Conservation (phyloP, 441 rosid species). For the Erodium moschatum region DNA sequence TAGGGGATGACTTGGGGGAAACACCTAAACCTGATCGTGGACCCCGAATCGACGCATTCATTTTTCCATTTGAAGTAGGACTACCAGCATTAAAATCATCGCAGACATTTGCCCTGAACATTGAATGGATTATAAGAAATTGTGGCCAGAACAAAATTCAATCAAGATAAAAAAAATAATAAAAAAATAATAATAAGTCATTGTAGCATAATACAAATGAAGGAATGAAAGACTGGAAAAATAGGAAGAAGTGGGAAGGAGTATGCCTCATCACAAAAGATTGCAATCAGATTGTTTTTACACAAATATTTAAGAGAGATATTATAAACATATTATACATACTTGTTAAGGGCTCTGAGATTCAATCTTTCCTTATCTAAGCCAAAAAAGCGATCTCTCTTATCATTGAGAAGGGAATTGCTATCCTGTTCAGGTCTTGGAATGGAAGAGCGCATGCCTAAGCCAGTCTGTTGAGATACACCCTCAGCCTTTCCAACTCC, state of each 20-base stretch:
- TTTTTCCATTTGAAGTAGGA: conserved; percentile 65
- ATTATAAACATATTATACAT: conserved; percentile 26
- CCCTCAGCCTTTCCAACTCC: conserved; percentile 68
- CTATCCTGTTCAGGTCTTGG: conserved; percentile 59
- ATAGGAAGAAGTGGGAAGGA: conserved; percentile 10
- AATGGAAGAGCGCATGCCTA: conserved; percentile 51
- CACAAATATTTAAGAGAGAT: background rate
- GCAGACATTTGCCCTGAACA: conserved; percentile 55
- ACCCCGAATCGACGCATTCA: conserved; percentile 61
- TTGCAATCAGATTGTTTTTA: background rate
- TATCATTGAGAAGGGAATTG: conserved; percentile 52
- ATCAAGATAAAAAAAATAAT: conserved; percentile 8
- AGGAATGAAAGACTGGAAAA: background rate
- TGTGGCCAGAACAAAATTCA: conserved; percentile 9
- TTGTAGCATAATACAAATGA: background rate
- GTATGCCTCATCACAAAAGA: background rate
- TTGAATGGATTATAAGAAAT: conserved; percentile 18
- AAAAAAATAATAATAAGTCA: background rate
- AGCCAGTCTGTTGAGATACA: conserved; percentile 47
- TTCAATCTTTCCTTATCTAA: conserved; percentile 78
- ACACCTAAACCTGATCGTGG: conserved; percentile 69
- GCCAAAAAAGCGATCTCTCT: conserved; percentile 64
- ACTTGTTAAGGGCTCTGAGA: conserved; percentile 70
- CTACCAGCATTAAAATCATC: conserved; percentile 79
- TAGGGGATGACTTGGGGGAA: conserved; percentile 63